phyloP scores from a whole-genome alignment of 2,329 filamentous ascomycete species.

The Penicillium aurantiogriseum region DNA sequence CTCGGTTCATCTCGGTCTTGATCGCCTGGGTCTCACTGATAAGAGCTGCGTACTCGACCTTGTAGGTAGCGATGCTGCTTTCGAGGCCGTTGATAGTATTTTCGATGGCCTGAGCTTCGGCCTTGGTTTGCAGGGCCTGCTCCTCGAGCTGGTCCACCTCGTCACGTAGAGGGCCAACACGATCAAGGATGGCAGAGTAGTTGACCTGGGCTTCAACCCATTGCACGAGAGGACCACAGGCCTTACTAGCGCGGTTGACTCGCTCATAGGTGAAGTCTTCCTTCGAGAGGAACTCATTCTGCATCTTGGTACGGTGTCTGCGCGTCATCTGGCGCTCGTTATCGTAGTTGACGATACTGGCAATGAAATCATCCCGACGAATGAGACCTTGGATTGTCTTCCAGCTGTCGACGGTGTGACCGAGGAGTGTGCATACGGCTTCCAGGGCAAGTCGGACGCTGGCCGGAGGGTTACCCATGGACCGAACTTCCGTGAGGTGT shows the following conservation, averaged over 20 bases:
- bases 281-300: constrained; percentile 84
- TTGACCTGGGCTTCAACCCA: constrained; percentile 97
- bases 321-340: constrained; percentile 95
- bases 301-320: constrained; percentile 79
- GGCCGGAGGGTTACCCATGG: constrained; percentile 88
- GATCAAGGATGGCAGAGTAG: constrained; percentile 95
- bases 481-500: constrained; percentile 94
- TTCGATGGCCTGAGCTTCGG: constrained; percentile 86
- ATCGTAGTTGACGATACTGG: constrained; percentile 95
- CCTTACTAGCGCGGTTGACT: constrained; percentile 93
- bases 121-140: constrained; percentile 85
- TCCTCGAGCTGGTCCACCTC: constrained; percentile 87
- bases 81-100: constrained; percentile 82
- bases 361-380: constrained; percentile 92
- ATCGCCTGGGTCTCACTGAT: constrained; percentile 97
- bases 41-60: constrained; percentile 89
- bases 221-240: constrained; percentile 92
- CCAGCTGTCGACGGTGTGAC: constrained; percentile 87
- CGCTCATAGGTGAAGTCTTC: constrained; percentile 95
- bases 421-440: constrained; percentile 92
- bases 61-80: constrained; percentile 89
- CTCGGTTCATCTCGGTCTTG: constrained; percentile 92
- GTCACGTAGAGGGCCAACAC: constrained; percentile 85
- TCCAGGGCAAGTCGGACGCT: constrained; percentile 91
- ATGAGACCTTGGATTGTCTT: constrained; percentile 86